Evolutionary conservation across 176 grass and related monocot species (phyloP).

Genomic region (Rhynchospora breviuscula): DNA sequence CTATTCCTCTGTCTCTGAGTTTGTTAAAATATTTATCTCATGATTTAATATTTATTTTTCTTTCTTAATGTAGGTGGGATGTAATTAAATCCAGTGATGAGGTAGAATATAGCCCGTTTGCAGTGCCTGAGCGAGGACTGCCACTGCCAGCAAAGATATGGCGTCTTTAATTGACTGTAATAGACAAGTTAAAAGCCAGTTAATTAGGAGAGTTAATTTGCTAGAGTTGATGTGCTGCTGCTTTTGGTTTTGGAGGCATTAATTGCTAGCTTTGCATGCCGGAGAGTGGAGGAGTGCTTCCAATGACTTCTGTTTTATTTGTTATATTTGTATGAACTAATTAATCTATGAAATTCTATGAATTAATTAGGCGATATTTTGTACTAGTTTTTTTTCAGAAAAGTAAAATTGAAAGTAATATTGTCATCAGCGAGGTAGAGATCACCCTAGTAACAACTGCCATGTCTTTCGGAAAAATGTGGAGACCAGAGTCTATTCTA

Average conservation of each 20-base stretch:
- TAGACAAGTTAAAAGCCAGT: not conserved
- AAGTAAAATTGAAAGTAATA: too few species aligned
- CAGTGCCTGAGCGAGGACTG: slow-evolving; percentile 73
- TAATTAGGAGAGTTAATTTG: not conserved
- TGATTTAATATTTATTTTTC: not conserved
- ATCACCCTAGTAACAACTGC: too few species aligned
- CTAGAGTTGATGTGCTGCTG: not conserved
- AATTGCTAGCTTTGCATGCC: too few species aligned
- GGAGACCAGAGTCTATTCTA: too few species aligned
- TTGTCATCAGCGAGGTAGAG: too few species aligned
- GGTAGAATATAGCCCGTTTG: slow-evolving; percentile 95
- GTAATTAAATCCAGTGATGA: slow-evolving; percentile 39
- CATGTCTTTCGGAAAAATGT: too few species aligned
- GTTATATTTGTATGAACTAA: too few species aligned
- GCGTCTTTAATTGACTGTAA: not conserved
- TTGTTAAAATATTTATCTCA: not conserved
- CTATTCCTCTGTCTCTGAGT: not conserved
- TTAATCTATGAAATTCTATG: too few species aligned
- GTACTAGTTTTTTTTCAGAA: too few species aligned
- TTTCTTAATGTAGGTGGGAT: slow-evolving; percentile 53
- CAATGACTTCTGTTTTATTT: too few species aligned
- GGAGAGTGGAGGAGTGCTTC: too few species aligned
- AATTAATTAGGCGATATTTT: too few species aligned
- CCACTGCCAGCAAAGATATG: slow-evolving; percentile 3
- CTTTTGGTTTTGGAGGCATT: not conserved